Evolutionary conservation across 257 asterid species (phyloP).

Genomic region (Solanum pinnatisectum): DNA sequence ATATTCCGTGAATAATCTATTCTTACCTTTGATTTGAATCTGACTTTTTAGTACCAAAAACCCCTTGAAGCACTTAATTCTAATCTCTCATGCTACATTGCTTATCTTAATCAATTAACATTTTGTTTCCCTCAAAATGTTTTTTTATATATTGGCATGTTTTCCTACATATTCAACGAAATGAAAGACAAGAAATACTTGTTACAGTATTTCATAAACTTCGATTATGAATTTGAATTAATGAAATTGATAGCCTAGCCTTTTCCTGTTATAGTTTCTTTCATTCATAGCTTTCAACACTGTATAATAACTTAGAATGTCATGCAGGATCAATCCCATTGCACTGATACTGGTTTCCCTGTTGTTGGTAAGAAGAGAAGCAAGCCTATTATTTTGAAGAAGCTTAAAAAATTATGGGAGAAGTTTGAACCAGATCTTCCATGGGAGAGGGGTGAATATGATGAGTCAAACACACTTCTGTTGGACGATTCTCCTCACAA

Average conservation of each 20-base stretch:
- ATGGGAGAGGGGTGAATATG: constrained; percentile 64
- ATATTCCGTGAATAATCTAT: not conserved
- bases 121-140: not conserved
- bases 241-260: not conserved
- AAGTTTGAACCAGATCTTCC: constrained; percentile 60
- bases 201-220: not conserved
- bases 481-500: constrained; percentile 76
- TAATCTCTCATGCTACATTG: not conserved
- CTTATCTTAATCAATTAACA: not conserved
- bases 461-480: constrained; percentile 72
- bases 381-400: constrained; percentile 67
- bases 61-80: not conserved
- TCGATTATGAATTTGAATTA: not conserved
- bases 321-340: constrained; percentile 73
- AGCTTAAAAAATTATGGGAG: constrained; percentile 73
- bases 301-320: not conserved
- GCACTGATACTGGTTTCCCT: constrained; percentile 43
- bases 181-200: not conserved
- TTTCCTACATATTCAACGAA: not conserved
- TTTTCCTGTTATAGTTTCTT: not conserved
- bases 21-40: not conserved
- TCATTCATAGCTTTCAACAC: not conserved
- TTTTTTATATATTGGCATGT: not conserved
- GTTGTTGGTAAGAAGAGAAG: constrained; percentile 41
- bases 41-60: not conserved